Evolutionary conservation across 208 protist genomes (phyloP), one percentile per base, ranked within the genome.

Genomic region (Sergeia podlipaevii): DNA sequence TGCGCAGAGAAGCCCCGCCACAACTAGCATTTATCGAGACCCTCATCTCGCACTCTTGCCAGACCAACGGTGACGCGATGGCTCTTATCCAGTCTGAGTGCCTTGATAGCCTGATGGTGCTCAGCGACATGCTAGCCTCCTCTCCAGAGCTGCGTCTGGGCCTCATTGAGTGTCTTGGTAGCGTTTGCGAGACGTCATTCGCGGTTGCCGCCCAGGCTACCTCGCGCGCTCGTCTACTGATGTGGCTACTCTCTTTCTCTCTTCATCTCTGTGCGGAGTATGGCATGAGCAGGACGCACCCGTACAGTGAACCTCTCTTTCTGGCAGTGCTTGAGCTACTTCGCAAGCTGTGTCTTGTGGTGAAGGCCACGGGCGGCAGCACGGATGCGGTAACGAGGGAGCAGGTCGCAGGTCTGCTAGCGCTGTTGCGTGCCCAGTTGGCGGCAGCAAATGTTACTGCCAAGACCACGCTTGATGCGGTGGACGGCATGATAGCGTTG

Each of bases 1-100:
- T 95, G 27, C 65, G 62, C n/a, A 46, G 52, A 18, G 54, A 70
- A 18, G 67, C 53, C 15, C 88, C 88, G 2, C 63, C 73, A 7
- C 88, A 95, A 39, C 65, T 95, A 0, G 41, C 70, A 10, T 88
- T 92, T 49, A 63, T 91, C 33, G 39, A 84, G 30, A 56, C 58
- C 2, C 52, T 92, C 8, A 44, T 92, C 24, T 38, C 63, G 11
- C 56, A 74, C 57, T 72, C 61, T 13, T 94, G 87, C 55, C 65
- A 85, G 34, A 86, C 80, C 28, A 70, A 69, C 39, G 70, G 80
- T 38, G 87, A 94, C 38, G 76, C 77, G 17, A 72, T 65, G 26
- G 80, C 84, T 0, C n/a, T 94, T 17, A 44, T 91, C 20, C 60
- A 76, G 17, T 79, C 77, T 4, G 68, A 71, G 44, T 74, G 64